phyloP scores from a whole-genome alignment of 2,329 filamentous ascomycete genomes.

The Botrytis porri region DNA sequence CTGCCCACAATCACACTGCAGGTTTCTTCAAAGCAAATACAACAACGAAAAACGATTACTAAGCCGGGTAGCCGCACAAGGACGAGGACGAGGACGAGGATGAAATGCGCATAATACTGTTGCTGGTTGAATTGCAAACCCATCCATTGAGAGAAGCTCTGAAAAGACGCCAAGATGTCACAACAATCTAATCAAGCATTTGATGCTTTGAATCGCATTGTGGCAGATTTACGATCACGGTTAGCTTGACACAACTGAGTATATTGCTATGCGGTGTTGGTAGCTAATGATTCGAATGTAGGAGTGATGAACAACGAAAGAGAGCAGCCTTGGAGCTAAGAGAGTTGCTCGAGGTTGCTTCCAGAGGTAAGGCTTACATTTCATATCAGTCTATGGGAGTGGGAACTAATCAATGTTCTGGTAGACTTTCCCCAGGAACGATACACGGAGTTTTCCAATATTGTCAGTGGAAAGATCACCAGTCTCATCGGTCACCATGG shows the following conservation, averaged over 20 bases:
- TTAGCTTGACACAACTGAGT: slow-evolving; percentile 29
- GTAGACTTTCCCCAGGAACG: slow-evolving; percentile 75
- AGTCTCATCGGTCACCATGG: slow-evolving; percentile 78
- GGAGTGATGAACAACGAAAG: slow-evolving; percentile 37
- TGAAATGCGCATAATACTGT: slow-evolving; percentile 29
- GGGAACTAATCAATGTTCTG: background rate
- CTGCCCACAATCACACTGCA: background rate
- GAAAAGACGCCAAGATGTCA: slow-evolving; percentile 36
- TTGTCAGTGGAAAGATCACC: slow-evolving; percentile 63
- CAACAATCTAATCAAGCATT: slow-evolving; percentile 35
- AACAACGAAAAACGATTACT: slow-evolving; percentile 14
- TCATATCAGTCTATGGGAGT: background rate
- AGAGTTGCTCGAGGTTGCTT: slow-evolving; percentile 37
- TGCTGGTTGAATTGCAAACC: slow-evolving; percentile 23
- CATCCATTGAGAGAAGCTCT: slow-evolving; percentile 15
- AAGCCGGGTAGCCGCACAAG: slow-evolving; percentile 20
- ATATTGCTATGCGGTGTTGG: background rate
- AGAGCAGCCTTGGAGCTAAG: slow-evolving; percentile 38
- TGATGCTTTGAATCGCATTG: slow-evolving; percentile 36
- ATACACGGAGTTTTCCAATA: slow-evolving; percentile 69
- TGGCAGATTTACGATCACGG: slow-evolving; percentile 36
- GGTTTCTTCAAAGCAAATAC: background rate
- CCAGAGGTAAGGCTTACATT: slow-evolving; percentile 34
- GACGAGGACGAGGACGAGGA: slow-evolving; percentile 28
- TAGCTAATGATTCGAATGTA: slow-evolving; percentile 23